Evolutionary conservation across 1,139 yeast genomes (phyloP).

Genomic region (Arxiozyma heterogenica): DNA sequence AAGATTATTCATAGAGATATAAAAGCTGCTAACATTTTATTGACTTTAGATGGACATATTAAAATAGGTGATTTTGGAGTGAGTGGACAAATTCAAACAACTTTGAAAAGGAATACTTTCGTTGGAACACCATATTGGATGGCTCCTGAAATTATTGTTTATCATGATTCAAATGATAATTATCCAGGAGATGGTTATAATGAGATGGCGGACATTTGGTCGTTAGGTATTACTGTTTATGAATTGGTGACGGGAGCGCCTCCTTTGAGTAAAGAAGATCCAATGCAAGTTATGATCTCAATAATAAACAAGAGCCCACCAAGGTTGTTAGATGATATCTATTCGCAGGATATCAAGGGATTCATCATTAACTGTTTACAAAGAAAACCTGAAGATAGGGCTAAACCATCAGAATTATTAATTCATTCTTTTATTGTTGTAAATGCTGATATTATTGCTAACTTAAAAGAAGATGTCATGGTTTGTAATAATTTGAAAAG

Average conservation of each 20-base stretch:
- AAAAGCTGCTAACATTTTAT: conserved; percentile 70
- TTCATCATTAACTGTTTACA: conserved; percentile 53
- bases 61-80: conserved; percentile 86
- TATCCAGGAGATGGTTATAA: conserved; percentile 43
- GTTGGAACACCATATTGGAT: conserved; percentile 93
- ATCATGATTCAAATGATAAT: conserved; percentile 8
- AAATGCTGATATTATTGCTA: conserved; percentile 5
- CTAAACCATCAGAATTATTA: conserved; percentile 39
- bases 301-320: conserved; percentile 71
- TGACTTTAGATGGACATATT: conserved; percentile 53
- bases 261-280: conserved; percentile 60
- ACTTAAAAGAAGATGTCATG: conserved; percentile 28
- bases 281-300: conserved; percentile 63
- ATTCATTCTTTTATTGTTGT: conserved; percentile 35
- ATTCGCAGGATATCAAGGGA: conserved; percentile 44
- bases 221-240: conserved; percentile 72
- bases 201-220: conserved; percentile 83
- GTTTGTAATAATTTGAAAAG: conserved; percentile 2
- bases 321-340: conserved; percentile 34
- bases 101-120: conserved; percentile 56
- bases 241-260: conserved; percentile 68
- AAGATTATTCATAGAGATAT: conserved; percentile 77
- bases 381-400: conserved; percentile 49
- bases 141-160: conserved; percentile 74
- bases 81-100: conserved; percentile 64